Evolutionary conservation across 1,284 basidiomycete species (phyloP), one percentile per base, ranked within the genome.

Genomic region (Macrocystidia cucumis): DNA sequence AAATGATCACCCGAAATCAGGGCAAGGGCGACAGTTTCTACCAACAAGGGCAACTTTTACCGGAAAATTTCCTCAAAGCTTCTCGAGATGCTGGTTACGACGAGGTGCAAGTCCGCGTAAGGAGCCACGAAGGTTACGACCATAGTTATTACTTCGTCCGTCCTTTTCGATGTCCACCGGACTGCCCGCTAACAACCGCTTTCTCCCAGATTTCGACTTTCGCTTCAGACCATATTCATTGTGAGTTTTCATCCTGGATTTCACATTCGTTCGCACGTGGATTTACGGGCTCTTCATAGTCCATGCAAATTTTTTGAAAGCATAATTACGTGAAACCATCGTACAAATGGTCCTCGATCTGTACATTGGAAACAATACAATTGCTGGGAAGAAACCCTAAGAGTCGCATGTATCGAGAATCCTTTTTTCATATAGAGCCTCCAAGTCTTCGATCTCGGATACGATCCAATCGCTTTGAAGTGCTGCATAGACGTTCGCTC

Each of bases 141-240:
- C 95, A 98, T 59, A 79, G 76, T 42, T 92, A 93, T 59, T 95
- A 81, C 60, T 95, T 95, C 51, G 90, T 91, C 3, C 31, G 12
- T 3, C 26, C 59, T 56, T 44, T 56, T 54, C 11, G 20, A 20
- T 45, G 23, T 7, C n/a, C n/a, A n/a, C 55, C 16, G 57, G 62
- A 37, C 55, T 71, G 28, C 66, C 70, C 42, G 60, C 67, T 28
- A 53, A 67, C 41, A 57, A 62, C 61, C n/a, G n/a, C 65, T 64
- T 4, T 58, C 60, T 29, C 57, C 55, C 65, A 61, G 89, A 88
- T 72, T 44, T 91, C 57, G 56, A 87, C 72, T 50, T 85, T 60
- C 69, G 87, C 67, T 53, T 77, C 60, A 38, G 78, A 79, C 48
- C 79, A 83, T 43, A 63, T 75, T 37, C 71, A 78, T 32, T 81